Base-by-base conservation (phyloP, 108 stramenopile genomes). In the Parietichytrium sp. region DNA sequence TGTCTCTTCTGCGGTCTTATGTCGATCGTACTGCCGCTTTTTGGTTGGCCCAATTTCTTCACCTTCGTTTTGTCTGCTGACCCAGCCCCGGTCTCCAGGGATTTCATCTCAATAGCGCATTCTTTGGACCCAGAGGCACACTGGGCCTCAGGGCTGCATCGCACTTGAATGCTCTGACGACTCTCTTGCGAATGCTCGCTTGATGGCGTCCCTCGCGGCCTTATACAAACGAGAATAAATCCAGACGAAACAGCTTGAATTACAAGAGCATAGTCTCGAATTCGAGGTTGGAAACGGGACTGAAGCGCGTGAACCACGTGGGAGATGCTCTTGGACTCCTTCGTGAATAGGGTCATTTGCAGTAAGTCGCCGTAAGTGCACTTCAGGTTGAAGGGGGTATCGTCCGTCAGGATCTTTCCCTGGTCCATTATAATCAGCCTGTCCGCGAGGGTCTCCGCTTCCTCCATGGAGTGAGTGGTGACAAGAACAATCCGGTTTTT, bases 401-500 rank as follows among this genome's bases (percentile, higher is more conserved):
- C 91, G 25, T 90, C 49, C 72, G 86, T 85, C 23, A 83, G 47
- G 29, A 92, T 47, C 47, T 83, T 87, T 2, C 91, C 91, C 29
- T 79, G 79, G 15, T 85, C 89, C 90, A 91, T 89, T 80, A 92
- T 90, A 48, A 87, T 90, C 52, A 91, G 86, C 47, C 88, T 78
- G 26, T 78, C 77, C 53, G 88, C 87, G 27, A 91, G 85, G 27
- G 91, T 88, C 29, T 91, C 89, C 20, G 87, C 80, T 54, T 82
- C 89, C 72, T 89, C 91, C 85, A 88, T 90, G 52, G 86, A 86
- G 52, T 92, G 92, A 12, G 92, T 90, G 23, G 87, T 90, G 38
- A 92, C 86, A 42, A 91, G 84, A 33, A 92, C 83, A 52, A 83
- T 61, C 42, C 83, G 51, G 7, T 45, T 79, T 38, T 51, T 20